Conservation (phyloP, 495 filamentous ascomycete genomes). For the Podospora conica region DNA sequence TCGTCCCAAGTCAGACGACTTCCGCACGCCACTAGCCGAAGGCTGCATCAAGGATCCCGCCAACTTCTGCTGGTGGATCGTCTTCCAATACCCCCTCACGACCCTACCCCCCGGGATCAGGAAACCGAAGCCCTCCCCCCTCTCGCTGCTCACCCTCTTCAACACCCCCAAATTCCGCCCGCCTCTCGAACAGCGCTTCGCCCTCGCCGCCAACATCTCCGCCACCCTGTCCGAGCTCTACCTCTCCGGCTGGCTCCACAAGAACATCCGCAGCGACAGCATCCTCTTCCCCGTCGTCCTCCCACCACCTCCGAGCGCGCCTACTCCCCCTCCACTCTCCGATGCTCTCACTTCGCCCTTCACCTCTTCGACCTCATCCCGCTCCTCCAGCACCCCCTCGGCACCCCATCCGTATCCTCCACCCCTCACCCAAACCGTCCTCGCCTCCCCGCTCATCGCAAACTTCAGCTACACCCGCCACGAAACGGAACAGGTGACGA, state of each 20-base stretch:
- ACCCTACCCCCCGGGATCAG: not conserved
- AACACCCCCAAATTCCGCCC: conserved; percentile 9
- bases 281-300: conserved; percentile 36
- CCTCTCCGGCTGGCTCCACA: conserved; percentile 44
- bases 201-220: conserved; percentile 5
- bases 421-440: not conserved
- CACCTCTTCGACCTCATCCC: not conserved
- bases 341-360: not conserved
- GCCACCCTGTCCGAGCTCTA: conserved; percentile 11
- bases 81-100: conserved; percentile 3
- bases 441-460: not conserved
- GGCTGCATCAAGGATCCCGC: conserved; percentile 7
- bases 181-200: conserved; percentile 4
- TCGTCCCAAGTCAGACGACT: conserved; percentile 3
- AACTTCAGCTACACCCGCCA: conserved; percentile 10
- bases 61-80: conserved; percentile 9
- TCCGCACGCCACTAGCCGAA: conserved; percentile 3
- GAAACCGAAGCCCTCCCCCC: not conserved
- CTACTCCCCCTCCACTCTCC: not conserved
- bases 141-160: conserved; percentile 10
- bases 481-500: conserved; percentile 10
- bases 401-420: not conserved
- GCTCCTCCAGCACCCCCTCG: not conserved
- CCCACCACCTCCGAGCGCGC: not conserved
- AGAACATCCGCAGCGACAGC: conserved; percentile 42